A percentile compares a stretch with the other conserved stretches of the same genome.
phyloP scores from a whole-genome alignment of 768 basidiomycete genomes.

The Lactarius akahatsu region DNA sequence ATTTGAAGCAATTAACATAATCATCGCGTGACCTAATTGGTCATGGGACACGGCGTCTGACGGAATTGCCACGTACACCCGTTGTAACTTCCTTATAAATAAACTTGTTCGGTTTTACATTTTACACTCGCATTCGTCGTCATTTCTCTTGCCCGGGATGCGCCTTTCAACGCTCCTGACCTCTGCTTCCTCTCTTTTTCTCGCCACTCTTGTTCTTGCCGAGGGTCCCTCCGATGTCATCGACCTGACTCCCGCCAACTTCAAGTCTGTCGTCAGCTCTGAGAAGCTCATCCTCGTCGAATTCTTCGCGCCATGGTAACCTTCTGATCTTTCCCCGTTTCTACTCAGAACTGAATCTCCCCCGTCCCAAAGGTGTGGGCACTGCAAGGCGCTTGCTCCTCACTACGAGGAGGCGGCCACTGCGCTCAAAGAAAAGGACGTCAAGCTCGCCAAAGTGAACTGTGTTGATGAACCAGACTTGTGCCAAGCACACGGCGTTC shows the following conservation, averaged over 20 bases:
- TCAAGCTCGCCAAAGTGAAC: conserved; percentile 95
- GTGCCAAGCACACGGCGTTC: conserved; percentile 83
- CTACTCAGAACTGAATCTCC: background rate
- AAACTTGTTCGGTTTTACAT: conserved; percentile 30
- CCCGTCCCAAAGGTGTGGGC: conserved; percentile 69
- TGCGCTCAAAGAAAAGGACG: conserved; percentile 81
- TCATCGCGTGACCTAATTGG: background rate
- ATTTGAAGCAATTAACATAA: conserved; percentile 40
- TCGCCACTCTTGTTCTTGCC: conserved; percentile 53
- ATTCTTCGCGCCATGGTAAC: conserved; percentile 89
- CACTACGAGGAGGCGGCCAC: conserved; percentile 95
- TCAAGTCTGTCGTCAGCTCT: conserved; percentile 60
- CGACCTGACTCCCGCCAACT: conserved; percentile 65
- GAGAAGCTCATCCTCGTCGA: conserved; percentile 86
- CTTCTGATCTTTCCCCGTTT: background rate
- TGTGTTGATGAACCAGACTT: conserved; percentile 93
- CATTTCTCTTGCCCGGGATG: conserved; percentile 48
- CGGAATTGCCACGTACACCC: conserved; percentile 52
- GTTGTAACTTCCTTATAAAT: conserved; percentile 33
- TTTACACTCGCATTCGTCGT: conserved; percentile 29
- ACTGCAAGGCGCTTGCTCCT: conserved; percentile 94
- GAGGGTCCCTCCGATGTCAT: conserved; percentile 77
- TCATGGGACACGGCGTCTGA: background rate
- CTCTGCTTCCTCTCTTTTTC: conserved; percentile 51
- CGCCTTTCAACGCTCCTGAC: conserved; percentile 55